phyloP scores from a whole-genome alignment of 2,329 filamentous ascomycete genomes.

The Epichloe typhina region DNA sequence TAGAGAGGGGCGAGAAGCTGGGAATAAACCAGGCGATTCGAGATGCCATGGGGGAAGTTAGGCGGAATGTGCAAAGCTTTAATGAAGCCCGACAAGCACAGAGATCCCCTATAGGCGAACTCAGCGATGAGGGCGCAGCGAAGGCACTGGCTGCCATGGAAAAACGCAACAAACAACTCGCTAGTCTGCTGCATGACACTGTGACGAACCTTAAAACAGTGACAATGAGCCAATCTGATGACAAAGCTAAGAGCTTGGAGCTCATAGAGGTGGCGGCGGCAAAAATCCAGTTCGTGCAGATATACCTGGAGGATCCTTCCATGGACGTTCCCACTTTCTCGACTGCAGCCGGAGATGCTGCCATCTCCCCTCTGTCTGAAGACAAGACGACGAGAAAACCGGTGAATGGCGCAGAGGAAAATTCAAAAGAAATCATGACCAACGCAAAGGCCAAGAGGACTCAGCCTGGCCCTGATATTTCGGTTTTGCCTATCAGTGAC shows the following conservation, averaged over 20 bases:
- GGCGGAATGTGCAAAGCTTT: slow-evolving; percentile 58
- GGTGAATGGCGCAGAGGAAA: not conserved
- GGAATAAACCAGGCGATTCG: slow-evolving; percentile 70
- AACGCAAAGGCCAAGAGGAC: not conserved
- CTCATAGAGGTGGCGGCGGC: slow-evolving; percentile 45
- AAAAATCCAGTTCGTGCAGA: slow-evolving; percentile 52
- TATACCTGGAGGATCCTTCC: slow-evolving; percentile 45
- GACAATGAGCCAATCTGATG: slow-evolving; percentile 35
- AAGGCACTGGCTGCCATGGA: slow-evolving; percentile 41
- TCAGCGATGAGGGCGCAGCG: slow-evolving; percentile 21
- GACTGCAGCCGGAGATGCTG: not conserved
- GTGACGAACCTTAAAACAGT: slow-evolving; percentile 49
- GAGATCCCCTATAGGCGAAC: slow-evolving; percentile 22
- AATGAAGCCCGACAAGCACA: slow-evolving; percentile 40
- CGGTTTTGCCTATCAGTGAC: not conserved
- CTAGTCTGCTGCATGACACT: slow-evolving; percentile 54
- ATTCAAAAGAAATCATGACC: not conserved
- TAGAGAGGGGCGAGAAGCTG: slow-evolving; percentile 61
- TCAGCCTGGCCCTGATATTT: not conserved
- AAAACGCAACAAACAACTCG: slow-evolving; percentile 51
- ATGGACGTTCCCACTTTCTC: slow-evolving; percentile 29
- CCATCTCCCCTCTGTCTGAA: not conserved
- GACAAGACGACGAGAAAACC: not conserved
- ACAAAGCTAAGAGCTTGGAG: slow-evolving; percentile 36
- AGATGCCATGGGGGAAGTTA: slow-evolving; percentile 73